These are phyloP conservation scores for Lactifluus echinatus DNA, from an alignment of 768 basidiomycete genomes.

Conservation along the genomic window DNA sequence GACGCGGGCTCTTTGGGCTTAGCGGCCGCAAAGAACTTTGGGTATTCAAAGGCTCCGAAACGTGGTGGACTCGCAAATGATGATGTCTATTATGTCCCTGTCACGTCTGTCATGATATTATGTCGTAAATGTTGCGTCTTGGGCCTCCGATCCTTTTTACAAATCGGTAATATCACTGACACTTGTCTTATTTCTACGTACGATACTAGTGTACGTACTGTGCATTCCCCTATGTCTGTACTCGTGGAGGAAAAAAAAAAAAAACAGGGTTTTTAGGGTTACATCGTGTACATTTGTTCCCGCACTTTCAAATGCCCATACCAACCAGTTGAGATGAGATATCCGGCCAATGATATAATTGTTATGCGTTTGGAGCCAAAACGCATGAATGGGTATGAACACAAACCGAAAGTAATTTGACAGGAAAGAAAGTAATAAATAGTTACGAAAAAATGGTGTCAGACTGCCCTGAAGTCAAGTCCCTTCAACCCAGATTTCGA, in stretches of 20 bases:
- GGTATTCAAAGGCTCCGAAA: constrained; percentile 45
- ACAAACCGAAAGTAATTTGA: neutral
- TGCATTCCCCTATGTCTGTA: neutral
- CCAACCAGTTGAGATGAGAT: neutral
- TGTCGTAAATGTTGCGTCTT: neutral
- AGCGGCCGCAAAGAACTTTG: constrained; percentile 48
- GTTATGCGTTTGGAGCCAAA: neutral
- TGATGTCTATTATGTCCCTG: too few species aligned
- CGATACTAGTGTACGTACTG: neutral
- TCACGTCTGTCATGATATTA: too few species aligned
- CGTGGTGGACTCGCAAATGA: constrained; percentile 18
- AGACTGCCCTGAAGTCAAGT: too few species aligned
- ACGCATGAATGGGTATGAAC: neutral
- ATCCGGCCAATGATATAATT: neutral
- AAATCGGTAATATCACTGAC: neutral
- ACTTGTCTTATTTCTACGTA: neutral
- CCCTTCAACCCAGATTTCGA: neutral
- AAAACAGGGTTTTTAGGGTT: neutral
- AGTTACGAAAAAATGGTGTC: neutral
- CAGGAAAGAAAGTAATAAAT: neutral
- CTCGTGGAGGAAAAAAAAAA: neutral
- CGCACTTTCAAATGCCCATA: neutral
- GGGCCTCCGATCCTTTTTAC: neutral
- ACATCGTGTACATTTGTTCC: neutral
- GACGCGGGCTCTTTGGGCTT: constrained; percentile 31